phyloP scores from a whole-genome alignment of 768 basidiomycete species.

The Glaciozyma martinii region DNA sequence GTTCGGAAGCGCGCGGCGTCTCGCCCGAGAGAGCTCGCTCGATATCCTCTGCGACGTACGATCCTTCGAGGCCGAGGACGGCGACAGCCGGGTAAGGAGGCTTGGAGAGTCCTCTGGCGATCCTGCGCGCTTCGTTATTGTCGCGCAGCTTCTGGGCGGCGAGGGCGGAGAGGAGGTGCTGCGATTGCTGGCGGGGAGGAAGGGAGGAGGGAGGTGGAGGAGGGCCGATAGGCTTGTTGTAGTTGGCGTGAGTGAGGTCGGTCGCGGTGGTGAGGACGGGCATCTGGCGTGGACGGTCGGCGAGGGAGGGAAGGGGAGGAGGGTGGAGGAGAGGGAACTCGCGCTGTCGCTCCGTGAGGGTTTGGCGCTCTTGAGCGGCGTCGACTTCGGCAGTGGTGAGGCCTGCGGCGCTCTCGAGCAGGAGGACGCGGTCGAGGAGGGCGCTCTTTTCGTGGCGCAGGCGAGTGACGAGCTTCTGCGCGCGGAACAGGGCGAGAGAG shows the following conservation, averaged over 20 bases:
- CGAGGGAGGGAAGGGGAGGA: conserved; percentile 14
- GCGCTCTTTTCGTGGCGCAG: conserved; percentile 53
- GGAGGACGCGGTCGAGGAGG: conserved; percentile 29
- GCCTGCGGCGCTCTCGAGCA: conserved; percentile 25
- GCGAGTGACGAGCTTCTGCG: conserved; percentile 56
- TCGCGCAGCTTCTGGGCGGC: conserved; percentile 22
- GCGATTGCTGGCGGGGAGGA: conserved; percentile 19
- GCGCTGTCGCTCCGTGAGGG: conserved; percentile 10
- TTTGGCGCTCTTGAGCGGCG: neutral
- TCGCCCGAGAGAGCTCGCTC: conserved; percentile 25
- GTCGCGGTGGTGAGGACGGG: conserved; percentile 17
- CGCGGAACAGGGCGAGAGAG: conserved; percentile 50
- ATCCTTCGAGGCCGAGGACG: conserved; percentile 18
- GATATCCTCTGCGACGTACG: conserved; percentile 15
- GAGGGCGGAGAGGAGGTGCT: conserved; percentile 13
- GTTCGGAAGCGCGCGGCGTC: neutral
- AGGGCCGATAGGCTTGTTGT: conserved; percentile 15
- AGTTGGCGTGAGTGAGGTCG: conserved; percentile 15
- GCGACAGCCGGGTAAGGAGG: conserved; percentile 19
- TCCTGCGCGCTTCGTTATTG: conserved; percentile 11
- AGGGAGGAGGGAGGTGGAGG: conserved; percentile 3
- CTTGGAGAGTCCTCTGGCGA: conserved; percentile 6
- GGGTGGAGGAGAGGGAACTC: conserved; percentile 26
- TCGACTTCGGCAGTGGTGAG: conserved; percentile 18
- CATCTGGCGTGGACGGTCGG: conserved; percentile 11